Conservation (phyloP, 2,329 filamentous ascomycete genomes). For the Capronia coronata region DNA sequence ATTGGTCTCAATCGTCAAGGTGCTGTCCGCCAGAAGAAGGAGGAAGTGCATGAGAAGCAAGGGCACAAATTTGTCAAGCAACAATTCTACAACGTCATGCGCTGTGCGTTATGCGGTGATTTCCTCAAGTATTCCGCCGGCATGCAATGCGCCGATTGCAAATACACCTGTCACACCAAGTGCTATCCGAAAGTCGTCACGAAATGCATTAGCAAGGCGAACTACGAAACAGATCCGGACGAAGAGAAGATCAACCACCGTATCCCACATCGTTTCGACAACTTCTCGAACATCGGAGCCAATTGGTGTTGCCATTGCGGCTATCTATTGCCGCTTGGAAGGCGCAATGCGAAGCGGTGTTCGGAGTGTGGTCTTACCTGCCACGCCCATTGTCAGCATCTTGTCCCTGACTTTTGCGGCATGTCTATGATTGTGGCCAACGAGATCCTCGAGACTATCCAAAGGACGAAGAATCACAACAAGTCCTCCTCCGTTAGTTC, state of each 20-base stretch:
- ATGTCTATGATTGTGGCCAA: slow-evolving; percentile 99
- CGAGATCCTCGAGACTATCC: slow-evolving; percentile 80
- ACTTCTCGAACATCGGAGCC: slow-evolving; percentile 94
- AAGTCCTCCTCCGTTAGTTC: slow-evolving; percentile 47
- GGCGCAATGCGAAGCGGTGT: slow-evolving; percentile 91
- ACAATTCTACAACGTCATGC: slow-evolving; percentile 99
- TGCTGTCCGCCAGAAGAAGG: slow-evolving; percentile 93
- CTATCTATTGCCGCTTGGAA: slow-evolving; percentile 88
- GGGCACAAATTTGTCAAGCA: slow-evolving; percentile 98
- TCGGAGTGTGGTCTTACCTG: slow-evolving; percentile 85
- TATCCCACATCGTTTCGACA: slow-evolving; percentile 92
- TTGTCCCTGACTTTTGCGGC: slow-evolving; percentile 96
- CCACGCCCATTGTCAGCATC: slow-evolving; percentile 83
- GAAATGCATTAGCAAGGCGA: slow-evolving; percentile 99
- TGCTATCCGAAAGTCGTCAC: slow-evolving; percentile 96
- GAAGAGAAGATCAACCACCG: slow-evolving; percentile 99
- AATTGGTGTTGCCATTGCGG: slow-evolving; percentile 99
- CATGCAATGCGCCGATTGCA: slow-evolving; percentile 99
- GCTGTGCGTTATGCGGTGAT: slow-evolving; percentile 92
- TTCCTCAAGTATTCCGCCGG: slow-evolving; percentile 98
- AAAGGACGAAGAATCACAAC: slow-evolving; percentile 68
- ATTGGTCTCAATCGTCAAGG: slow-evolving; percentile 89
- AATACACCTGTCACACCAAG: slow-evolving; percentile 98
- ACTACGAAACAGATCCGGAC: slow-evolving; percentile 94
- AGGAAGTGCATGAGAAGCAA: slow-evolving; percentile 97